Evolutionary conservation across 2,329 filamentous ascomycete species (phyloP).

Genomic region (Pestalotiopsis sp.): DNA sequence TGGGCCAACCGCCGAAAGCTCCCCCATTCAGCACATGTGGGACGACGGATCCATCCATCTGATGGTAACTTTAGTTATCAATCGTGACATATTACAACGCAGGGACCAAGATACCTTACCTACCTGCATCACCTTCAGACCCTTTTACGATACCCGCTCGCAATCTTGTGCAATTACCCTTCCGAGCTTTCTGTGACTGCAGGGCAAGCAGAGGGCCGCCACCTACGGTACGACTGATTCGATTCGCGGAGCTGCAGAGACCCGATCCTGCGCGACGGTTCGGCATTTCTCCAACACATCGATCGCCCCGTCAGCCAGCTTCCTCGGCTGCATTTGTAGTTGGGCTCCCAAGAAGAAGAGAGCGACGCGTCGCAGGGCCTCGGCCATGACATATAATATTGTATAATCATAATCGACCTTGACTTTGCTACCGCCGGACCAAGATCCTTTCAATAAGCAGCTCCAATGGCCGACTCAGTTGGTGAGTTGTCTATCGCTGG

Average conservation of each 20-base stretch:
- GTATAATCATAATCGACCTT: not conserved
- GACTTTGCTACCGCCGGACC: not conserved
- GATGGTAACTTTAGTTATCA: not conserved
- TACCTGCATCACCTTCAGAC: not conserved
- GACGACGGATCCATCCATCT: not conserved
- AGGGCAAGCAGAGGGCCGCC: not conserved
- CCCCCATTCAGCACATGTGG: not conserved
- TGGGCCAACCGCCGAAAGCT: not conserved
- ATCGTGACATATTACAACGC: conserved; percentile 3
- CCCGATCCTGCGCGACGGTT: conserved; percentile 4
- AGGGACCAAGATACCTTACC: not conserved
- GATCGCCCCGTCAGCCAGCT: conserved; percentile 1
- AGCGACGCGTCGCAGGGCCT: not conserved
- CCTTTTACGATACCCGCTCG: not conserved
- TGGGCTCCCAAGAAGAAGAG: not conserved
- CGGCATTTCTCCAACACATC: not conserved
- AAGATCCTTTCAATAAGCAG: conserved; percentile 21
- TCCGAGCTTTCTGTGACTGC: not conserved
- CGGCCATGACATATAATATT: not conserved
- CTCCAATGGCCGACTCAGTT: conserved; percentile 54
- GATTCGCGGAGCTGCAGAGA: not conserved
- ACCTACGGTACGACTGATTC: not conserved
- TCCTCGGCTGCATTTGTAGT: conserved; percentile 5
- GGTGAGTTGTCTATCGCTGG: conserved; percentile 36
- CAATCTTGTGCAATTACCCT: not conserved